These are phyloP conservation scores for Fraxinus sp. DNA, from an alignment of 305 asterid species.

Conservation along the genomic window DNA sequence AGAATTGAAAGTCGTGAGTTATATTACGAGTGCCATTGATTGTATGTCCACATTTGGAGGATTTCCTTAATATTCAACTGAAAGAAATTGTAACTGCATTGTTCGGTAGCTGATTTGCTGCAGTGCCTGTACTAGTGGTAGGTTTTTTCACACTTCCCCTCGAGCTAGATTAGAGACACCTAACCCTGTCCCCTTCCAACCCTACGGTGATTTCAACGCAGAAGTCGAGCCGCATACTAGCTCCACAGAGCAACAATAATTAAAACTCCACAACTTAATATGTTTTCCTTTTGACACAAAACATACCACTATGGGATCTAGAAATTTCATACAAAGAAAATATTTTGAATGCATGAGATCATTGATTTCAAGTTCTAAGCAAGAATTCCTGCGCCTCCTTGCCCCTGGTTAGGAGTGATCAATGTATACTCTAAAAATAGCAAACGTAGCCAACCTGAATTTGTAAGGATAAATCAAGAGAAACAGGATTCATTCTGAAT, in stretches of 20 bases:
- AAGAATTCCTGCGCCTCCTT: not conserved
- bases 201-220: no score
- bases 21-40: not conserved
- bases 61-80: not conserved
- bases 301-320: not conserved
- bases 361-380: not conserved
- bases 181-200: not conserved
- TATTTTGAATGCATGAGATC: not conserved
- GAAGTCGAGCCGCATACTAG: no score
- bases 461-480: not conserved
- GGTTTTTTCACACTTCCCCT: not conserved
- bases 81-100: not conserved
- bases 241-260: no score
- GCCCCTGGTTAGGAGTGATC: not conserved
- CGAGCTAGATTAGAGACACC: not conserved
- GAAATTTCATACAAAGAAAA: not conserved
- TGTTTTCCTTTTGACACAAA: not conserved
- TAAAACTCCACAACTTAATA: no score
- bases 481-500: not conserved
- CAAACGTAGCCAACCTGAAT: not conserved
- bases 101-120: not conserved
- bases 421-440: not conserved
- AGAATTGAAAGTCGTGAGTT: not conserved
- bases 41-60: not conserved
- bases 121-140: not conserved